Base-by-base conservation (phyloP, 176 grass and related monocot species). In the Metroxylon sagu region DNA sequence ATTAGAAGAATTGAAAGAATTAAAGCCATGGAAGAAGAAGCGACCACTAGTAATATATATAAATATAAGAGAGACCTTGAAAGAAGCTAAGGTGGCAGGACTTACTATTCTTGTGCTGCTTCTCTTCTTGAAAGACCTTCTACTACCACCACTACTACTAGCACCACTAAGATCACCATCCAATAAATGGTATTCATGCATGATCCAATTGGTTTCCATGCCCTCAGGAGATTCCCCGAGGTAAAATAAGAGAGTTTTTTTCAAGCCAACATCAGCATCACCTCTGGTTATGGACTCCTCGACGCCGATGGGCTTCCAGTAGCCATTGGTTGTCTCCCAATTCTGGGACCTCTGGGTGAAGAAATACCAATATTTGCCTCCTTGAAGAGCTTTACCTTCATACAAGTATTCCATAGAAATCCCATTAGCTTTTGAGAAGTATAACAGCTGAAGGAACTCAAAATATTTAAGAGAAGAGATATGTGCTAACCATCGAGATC, bases 131-230 rank as follows among this genome's bases (percentile, higher is more conserved):
- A 71, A 64, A 19, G 50, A 56, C 26, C 62, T 65, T 76, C 64
- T 84, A 67, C 62, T 80, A 68, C 64, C 50, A 16, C 77, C 48
- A 26, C 28, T 48, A 56, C 23, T 59, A 2, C 23, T 63, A 50
- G 18, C 14, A 52, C 28, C 68, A 18, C 73, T 73, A 58, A 18
- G 50, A 14, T 7, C 21, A 1, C 62, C 49, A 18, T 98, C 87
- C 19, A 79, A 16, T 54, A 98, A 63, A 67, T 92, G 87, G 71
- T 85, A 98, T 70, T 98, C 93, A 65, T 98, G 78, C 93, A 92
- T 98, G 56, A 81, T 18, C 93, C 93, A 98, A 67, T 83, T 92
- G 50, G 93, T 92, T 64, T 85, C 64, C 63, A 64, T 71, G 3
- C 63, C 78, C 19, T 85, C 55, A n/a, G 53, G 66, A 10, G 78